Percentiles rank a stretch among this genome's conserved stretches.
Conservation (phyloP, 805 yeast species). For the Kockiozyma suomiensis region DNA sequence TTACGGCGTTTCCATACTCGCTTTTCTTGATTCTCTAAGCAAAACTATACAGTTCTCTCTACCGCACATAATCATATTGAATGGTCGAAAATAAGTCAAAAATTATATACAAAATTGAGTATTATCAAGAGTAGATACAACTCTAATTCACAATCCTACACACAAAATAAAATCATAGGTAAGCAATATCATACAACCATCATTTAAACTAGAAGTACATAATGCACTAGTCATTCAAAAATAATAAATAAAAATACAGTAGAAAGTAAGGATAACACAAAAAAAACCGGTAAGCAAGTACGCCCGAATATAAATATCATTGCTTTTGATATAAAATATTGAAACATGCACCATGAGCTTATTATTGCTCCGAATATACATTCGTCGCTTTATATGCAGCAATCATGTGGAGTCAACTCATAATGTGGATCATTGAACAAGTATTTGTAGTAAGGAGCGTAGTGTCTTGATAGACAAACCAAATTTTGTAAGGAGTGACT, state of each 20-base stretch:
- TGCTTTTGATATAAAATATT: background rate
- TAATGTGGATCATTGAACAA: background rate
- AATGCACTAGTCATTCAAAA: background rate
- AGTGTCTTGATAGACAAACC: background rate
- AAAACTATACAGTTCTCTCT: no score
- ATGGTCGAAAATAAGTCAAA: background rate
- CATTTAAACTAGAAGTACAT: background rate
- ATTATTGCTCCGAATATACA: background rate
- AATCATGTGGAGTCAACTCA: background rate
- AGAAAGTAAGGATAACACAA: background rate
- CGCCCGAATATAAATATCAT: background rate
- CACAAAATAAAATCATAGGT: background rate
- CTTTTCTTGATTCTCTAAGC: no score
- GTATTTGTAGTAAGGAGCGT: constrained; percentile 1
- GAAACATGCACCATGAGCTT: background rate
- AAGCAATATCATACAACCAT: background rate
- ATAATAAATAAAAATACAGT: background rate
- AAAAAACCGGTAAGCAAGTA: background rate
- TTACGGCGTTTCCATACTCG: no score
- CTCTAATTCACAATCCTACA: background rate
- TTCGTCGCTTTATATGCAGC: background rate
- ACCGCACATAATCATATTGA: no score
- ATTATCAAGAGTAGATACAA: background rate
- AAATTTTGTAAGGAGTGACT: constrained; percentile 13
- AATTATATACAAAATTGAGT: background rate